A percentile compares a stretch with the other conserved stretches of the same genome.
Evolutionary conservation across 768 basidiomycete genomes (phyloP).

Genomic region (Tubosaeta sp.): DNA sequence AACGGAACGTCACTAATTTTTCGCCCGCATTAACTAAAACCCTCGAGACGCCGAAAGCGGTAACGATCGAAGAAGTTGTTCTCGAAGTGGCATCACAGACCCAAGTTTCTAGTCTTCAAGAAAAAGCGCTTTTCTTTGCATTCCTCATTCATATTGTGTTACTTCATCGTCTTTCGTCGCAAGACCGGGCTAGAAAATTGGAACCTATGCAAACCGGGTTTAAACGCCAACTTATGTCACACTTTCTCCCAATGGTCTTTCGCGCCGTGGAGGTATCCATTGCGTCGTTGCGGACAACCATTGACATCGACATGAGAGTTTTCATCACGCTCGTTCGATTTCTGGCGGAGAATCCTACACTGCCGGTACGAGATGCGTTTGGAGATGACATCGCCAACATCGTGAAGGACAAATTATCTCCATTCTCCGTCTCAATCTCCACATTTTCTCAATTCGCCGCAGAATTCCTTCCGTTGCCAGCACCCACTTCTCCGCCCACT

Average conservation of each 20-base stretch:
- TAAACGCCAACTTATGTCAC: constrained; percentile 25
- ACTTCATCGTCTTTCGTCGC: constrained; percentile 34
- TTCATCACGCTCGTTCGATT: constrained; percentile 44
- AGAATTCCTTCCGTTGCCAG: constrained; percentile 16
- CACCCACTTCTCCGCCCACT: neutral
- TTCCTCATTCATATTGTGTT: constrained; percentile 39
- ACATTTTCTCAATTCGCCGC: constrained; percentile 17
- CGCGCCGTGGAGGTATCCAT: constrained; percentile 26
- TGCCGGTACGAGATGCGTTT: constrained; percentile 26
- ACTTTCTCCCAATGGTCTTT: constrained; percentile 42
- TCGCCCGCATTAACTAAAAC: neutral
- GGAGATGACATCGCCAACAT: constrained; percentile 23
- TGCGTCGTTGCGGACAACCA: constrained; percentile 14
- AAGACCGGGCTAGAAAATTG: constrained; percentile 37
- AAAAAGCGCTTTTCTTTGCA: constrained; percentile 28
- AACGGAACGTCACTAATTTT: neutral
- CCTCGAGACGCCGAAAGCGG: neutral
- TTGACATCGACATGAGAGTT: constrained; percentile 54
- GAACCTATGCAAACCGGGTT: constrained; percentile 29
- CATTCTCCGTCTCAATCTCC: constrained; percentile 14
- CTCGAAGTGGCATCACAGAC: constrained; percentile 5
- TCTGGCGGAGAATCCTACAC: constrained; percentile 20
- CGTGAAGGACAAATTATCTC: constrained; percentile 21
- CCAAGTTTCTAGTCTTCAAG: neutral
- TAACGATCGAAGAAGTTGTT: constrained; percentile 5